Base-by-base conservation (phyloP, 2,329 filamentous ascomycete species). In the Meredithiella fracta region DNA sequence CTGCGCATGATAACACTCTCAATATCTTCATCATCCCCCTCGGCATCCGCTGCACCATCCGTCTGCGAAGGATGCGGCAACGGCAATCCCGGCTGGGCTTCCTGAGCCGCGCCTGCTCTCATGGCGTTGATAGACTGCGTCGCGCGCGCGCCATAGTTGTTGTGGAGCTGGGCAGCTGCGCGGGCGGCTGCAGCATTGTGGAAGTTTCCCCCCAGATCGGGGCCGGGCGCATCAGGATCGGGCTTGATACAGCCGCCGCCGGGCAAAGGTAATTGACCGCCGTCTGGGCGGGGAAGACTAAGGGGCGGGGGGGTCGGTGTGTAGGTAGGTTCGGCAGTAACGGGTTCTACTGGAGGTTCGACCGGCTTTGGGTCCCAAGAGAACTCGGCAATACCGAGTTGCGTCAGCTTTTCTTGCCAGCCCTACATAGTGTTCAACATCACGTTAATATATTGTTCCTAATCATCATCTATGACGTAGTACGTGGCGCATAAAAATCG, bases 341-440 rank as follows among this genome's bases (percentile, higher is more conserved):
- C 57, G 22, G 63, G 57, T 42, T 34, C 53, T 61, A 62, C 60
- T 62, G 66, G 51, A 65, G 69, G 60, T 64, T 70, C 65, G 67
- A 64, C 82, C 52, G 85, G 83, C 65, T 85, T 83, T 47, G 92
- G 91, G 66, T 98, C 92, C 92, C 92, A 98, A 9, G 92, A 91
- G 67, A 97, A 96, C 57, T 79, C 74, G 59, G 92, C 92, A 60
- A 97, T 84, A 62, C 85, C 81, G 61, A 94, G 81, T 62, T 82
- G 80, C 1, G 90, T 85, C 37, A 98, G 77, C 70, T 94, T 96
- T 64, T 83, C 77, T 74, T 97, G 90, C 92, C 92, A 98, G 71
- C 83, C 86, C 90, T 97, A 34, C 11, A 11, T 34, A 64, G 20
- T 51, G 25, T 7, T 25, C 29, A 15, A 26, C 15, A n/a, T 42